phyloP scores from a whole-genome alignment of 2,329 filamentous ascomycete genomes.

The Penicillium sp. region DNA sequence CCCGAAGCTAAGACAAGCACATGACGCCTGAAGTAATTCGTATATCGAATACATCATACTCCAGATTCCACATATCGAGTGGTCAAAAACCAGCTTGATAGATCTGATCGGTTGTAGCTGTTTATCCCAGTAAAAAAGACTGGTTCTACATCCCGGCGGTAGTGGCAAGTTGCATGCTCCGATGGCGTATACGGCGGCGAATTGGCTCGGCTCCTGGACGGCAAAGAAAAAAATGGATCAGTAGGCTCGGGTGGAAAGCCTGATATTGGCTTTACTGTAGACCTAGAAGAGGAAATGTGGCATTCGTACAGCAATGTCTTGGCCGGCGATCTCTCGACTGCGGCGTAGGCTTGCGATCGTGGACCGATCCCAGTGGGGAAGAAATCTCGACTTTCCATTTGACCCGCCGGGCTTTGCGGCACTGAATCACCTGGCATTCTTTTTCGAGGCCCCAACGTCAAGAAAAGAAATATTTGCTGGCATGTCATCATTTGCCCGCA shows the following conservation, averaged over 20 bases:
- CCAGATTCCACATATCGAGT: not conserved
- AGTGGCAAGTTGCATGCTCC: slow-evolving; percentile 1
- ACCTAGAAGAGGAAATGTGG: not conserved
- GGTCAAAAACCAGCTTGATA: not conserved
- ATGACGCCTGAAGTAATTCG: not conserved
- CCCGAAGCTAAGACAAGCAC: not conserved
- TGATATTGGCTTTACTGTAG: not conserved
- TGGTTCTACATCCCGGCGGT: not conserved
- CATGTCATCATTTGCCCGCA: not conserved
- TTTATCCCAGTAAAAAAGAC: not conserved
- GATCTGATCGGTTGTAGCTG: not conserved
- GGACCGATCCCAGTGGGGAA: slow-evolving; percentile 7
- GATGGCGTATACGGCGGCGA: slow-evolving; percentile 11
- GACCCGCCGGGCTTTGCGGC: not conserved
- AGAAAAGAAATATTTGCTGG: not conserved
- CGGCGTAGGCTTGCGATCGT: slow-evolving; percentile 12
- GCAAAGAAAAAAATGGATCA: not conserved
- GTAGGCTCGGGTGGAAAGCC: not conserved
- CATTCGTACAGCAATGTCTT: slow-evolving; percentile 2
- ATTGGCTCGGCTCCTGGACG: not conserved
- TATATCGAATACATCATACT: not conserved
- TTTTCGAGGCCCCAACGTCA: not conserved
- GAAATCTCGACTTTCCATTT: slow-evolving; percentile 6
- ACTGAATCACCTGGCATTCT: not conserved
- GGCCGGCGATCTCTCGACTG: slow-evolving; percentile 11